Base-by-base conservation (phyloP, 202 grass and related monocot species). In the Elaeis oleifera region DNA sequence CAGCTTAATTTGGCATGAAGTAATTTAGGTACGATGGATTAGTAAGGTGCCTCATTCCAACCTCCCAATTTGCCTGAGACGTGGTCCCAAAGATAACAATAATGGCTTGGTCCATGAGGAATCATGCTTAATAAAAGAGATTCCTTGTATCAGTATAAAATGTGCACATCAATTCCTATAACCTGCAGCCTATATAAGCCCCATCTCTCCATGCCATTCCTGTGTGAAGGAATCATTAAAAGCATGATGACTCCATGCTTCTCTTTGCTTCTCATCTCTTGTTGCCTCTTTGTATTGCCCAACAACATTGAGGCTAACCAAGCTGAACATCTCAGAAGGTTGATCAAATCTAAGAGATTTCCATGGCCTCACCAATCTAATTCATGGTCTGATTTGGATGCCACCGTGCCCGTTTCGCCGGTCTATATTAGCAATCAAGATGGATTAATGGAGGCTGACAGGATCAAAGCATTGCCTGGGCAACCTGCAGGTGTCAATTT, bases 401-500 rank as follows among this genome's bases (percentile, higher is more conserved):
- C 57, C 51, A 56, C 71, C 11, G 16, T 28, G 5, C 5, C 36
- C 9, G 11, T 57, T 9, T 31, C 63, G 11, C 5, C 60, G 14
- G 27, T 23, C 29, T 50, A 18, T 18, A 56, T 58, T 36, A 44
- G 20, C 11, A 1, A 51, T 48, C 77, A 27, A 18, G 50, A 53
- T 63, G 81, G 61, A 19, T 61, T 71, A 71, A 64, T 60, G 61
- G 73, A 27, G 27, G 79, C 76, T 5, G 81, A 95, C 70, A 72
- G 23, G 85, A 76, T 95, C 19, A 8, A 13, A 4, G 68, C 72
- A 53, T 50, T 89, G 39, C 84, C 84, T 0, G 81, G 89, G 17
- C 81, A 89, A 66, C 89, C 89, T 3, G 58, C 52, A 16, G 65
- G 75, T 24, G 75, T 78, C 19, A 51, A 85, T 73, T 80, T 95